These are phyloP conservation scores for Pichia gijzeniarum DNA, from an alignment of 805 yeast species.

Conservation along the genomic window DNA sequence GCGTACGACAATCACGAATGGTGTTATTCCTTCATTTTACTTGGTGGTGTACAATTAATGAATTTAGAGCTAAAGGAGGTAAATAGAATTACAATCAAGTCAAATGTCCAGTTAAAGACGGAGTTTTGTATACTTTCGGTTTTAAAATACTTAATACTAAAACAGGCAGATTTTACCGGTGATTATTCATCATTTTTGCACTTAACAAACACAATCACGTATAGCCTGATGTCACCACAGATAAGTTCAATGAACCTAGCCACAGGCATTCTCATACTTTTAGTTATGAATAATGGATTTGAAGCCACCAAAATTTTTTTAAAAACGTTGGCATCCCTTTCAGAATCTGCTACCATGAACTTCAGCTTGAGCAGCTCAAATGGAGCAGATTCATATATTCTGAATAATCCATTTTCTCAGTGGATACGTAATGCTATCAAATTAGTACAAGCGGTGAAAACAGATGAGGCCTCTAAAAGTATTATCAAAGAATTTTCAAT, in stretches of 20 bases:
- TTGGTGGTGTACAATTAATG: conserved; percentile 77
- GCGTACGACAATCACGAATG: conserved; percentile 36
- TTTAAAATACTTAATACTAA: conserved; percentile 58
- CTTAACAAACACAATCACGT: conserved; percentile 55
- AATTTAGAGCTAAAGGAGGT: conserved; percentile 59
- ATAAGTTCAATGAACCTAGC: conserved; percentile 72
- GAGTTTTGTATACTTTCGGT: conserved; percentile 77
- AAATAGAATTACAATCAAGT: conserved; percentile 33
- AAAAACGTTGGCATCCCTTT: background rate
- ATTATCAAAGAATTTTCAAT: conserved; percentile 52
- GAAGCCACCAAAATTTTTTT: conserved; percentile 16
- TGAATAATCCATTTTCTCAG: conserved; percentile 10
- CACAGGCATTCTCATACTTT: conserved; percentile 63
- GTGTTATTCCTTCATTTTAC: conserved; percentile 70
- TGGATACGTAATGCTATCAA: conserved; percentile 20
- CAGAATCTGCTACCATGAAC: background rate
- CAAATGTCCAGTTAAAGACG: conserved; percentile 48
- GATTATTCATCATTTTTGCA: conserved; percentile 41
- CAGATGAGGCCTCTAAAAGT: background rate
- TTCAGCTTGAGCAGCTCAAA: background rate
- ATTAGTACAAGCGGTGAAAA: background rate
- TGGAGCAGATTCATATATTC: background rate
- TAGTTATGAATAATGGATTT: conserved; percentile 26
- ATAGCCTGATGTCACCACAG: conserved; percentile 69
- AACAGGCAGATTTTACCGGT: conserved; percentile 55